Base-by-base conservation (phyloP, 805 yeast genomes). In the Yamadazyma scolyti region DNA sequence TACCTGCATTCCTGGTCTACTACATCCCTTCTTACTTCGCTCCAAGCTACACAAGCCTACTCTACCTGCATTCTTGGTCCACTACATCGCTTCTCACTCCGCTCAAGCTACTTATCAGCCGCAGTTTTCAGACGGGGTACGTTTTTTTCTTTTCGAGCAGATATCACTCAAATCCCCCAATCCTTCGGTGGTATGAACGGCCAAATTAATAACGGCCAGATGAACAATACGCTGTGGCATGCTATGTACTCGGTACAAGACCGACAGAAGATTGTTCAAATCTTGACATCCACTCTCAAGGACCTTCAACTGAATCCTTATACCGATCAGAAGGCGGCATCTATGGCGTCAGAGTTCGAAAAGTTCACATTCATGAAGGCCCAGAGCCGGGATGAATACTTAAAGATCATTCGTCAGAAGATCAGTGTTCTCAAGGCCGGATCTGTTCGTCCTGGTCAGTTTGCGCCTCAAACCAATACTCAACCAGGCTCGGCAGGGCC, bases 291-390 rank as follows among this genome's bases (percentile, higher is more conserved):
- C 23, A 54, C 68, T 3, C 50, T 65, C 29, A 55, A 56, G 37
- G 69, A 63, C 15, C 52, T 65, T 31, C 68, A 55, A 37, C 53
- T 44, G 17, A 38, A 52, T 22, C 52, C 43, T 33, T 60, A 50
- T 33, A 61, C 61, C 35, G 54, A 55, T 13, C 59, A 55, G 28
- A 57, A 58, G 30, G 68, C 66, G 12, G 50, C 55, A 11, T 40
- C 48, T 19, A 54, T 77, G 44, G 87, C 88, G 4, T 81, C 77
- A 44, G 85, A 81, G 47, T 81, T 79, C 43, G 93, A 82, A 50
- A 73, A 77, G 36, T 75, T 68, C 43, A 73, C 86, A 15, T 82
- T 69, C 50, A 66, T 69, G 34, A 76, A 76, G 34, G 67, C 85
- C 9, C 65, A 68, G 7, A 62, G 74, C 13, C 75, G 76, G 42